Evolutionary conservation across 148 eudicot species (phyloP).

Genomic region (Chenopodium quinoa): DNA sequence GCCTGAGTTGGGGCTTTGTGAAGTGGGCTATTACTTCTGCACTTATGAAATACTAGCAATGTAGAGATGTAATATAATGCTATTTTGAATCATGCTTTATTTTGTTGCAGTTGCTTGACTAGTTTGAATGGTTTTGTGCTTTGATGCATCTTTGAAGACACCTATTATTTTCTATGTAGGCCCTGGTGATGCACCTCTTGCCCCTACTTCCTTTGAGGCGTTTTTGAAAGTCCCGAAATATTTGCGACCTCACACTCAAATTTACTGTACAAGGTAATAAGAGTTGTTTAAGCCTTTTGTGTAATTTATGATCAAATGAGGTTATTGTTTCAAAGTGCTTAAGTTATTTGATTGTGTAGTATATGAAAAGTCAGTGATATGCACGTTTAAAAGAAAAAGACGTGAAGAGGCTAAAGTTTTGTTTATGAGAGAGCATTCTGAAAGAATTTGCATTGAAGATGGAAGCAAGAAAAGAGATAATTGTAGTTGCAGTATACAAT

Average conservation of each 20-base stretch:
- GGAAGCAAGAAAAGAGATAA: too few species aligned
- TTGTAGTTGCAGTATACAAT: background rate
- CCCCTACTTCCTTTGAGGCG: constrained; percentile 84
- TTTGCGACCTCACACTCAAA: constrained; percentile 91
- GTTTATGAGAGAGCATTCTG: too few species aligned
- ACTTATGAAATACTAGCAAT: background rate
- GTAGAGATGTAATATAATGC: background rate
- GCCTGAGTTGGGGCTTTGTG: background rate
- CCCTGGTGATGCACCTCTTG: constrained; percentile 93
- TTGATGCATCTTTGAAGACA: constrained; percentile 3
- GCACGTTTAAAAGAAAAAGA: background rate
- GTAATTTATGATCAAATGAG: background rate
- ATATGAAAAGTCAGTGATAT: background rate
- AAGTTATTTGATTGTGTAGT: background rate
- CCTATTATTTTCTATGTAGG: constrained; percentile 41
- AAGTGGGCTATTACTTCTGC: background rate
- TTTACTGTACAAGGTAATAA: constrained; percentile 92
- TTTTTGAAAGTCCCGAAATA: constrained; percentile 93
- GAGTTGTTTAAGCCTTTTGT: constrained; percentile 4
- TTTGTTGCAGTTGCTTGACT: background rate
- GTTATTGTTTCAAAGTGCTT: background rate
- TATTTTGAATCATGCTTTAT: background rate
- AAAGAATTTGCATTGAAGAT: background rate
- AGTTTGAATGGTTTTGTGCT: background rate
- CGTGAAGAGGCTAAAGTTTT: background rate